Conservation (phyloP, 495 filamentous ascomycete genomes). For the Jackrogersella multiformis region DNA sequence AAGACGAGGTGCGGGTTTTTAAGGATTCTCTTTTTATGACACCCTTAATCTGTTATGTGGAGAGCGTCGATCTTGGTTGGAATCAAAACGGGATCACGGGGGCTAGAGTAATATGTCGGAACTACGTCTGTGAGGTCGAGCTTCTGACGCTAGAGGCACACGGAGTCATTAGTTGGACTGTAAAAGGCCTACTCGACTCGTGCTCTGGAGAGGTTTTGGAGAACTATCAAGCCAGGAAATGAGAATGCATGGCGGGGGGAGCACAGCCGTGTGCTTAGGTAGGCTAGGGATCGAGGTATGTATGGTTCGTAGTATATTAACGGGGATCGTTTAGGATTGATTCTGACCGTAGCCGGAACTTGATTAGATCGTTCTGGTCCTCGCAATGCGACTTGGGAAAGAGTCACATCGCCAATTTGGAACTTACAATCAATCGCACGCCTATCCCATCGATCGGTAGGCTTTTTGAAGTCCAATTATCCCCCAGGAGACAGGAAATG, state of each 20-base stretch:
- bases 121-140: slow-evolving; percentile 26
- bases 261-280: slow-evolving; percentile 31
- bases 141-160: slow-evolving; percentile 22
- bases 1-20: slow-evolving; percentile 27
- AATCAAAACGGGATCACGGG: slow-evolving; percentile 37
- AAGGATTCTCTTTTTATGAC: slow-evolving; percentile 16
- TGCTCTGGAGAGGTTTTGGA: slow-evolving; percentile 4
- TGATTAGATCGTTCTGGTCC: slow-evolving; percentile 21
- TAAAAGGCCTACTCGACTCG: slow-evolving; percentile 23
- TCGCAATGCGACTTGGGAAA: slow-evolving; percentile 5
- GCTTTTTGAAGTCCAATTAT: slow-evolving; percentile 18
- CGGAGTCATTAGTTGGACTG: slow-evolving; percentile 25
- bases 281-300: neutral
- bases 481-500: slow-evolving; percentile 1
- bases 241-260: slow-evolving; percentile 31
- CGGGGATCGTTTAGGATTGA: slow-evolving; percentile 15
- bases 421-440: slow-evolving; percentile 27
- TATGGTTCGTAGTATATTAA: neutral
- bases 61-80: slow-evolving; percentile 38
- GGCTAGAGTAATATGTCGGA: slow-evolving; percentile 32
- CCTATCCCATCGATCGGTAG: neutral
- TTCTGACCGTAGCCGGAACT: slow-evolving; percentile 1
- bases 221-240: slow-evolving; percentile 25
- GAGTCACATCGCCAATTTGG: slow-evolving; percentile 18
- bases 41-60: slow-evolving; percentile 33